These are phyloP conservation scores for Vigna radiata DNA, from an alignment of 306 rosid species.

Conservation along the genomic window DNA sequence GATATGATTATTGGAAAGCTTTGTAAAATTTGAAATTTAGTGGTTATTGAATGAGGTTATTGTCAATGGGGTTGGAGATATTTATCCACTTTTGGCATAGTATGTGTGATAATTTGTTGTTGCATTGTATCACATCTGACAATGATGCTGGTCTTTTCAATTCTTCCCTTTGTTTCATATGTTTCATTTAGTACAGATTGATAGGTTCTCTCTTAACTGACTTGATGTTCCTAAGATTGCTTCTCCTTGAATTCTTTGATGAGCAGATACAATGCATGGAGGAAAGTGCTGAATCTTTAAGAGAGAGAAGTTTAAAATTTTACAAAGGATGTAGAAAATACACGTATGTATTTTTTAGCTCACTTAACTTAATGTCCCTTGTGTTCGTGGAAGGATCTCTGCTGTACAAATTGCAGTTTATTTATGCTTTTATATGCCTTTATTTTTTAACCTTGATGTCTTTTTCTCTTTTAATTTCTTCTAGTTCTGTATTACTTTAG, in stretches of 20 bases:
- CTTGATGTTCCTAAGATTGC: slow-evolving; percentile 35
- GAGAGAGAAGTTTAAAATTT: slow-evolving; percentile 93
- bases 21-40: slow-evolving; percentile 10
- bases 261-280: slow-evolving; percentile 95
- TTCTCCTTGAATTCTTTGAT: slow-evolving; percentile 45
- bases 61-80: slow-evolving; percentile 33
- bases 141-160: slow-evolving; percentile 20
- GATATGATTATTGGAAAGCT: slow-evolving; percentile 4
- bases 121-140: slow-evolving; percentile 4
- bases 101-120: slow-evolving; percentile 15
- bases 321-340: slow-evolving; percentile 98
- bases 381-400: slow-evolving; percentile 24
- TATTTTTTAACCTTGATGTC: background rate
- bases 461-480: slow-evolving; percentile 11
- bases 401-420: slow-evolving; percentile 7
- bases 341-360: slow-evolving; percentile 69
- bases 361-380: background rate
- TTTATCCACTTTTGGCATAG: slow-evolving; percentile 18
- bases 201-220: slow-evolving; percentile 35
- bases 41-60: slow-evolving; percentile 3
- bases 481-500: slow-evolving; percentile 9
- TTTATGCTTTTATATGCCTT: background rate
- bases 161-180: slow-evolving; percentile 6
- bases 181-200: slow-evolving; percentile 22
- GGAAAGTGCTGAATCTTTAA: slow-evolving; percentile 94